Evolutionary conservation across 306 rosid genomes (phyloP), one percentile per base, ranked within the genome.

Genomic region (Inga leiocalycina): DNA sequence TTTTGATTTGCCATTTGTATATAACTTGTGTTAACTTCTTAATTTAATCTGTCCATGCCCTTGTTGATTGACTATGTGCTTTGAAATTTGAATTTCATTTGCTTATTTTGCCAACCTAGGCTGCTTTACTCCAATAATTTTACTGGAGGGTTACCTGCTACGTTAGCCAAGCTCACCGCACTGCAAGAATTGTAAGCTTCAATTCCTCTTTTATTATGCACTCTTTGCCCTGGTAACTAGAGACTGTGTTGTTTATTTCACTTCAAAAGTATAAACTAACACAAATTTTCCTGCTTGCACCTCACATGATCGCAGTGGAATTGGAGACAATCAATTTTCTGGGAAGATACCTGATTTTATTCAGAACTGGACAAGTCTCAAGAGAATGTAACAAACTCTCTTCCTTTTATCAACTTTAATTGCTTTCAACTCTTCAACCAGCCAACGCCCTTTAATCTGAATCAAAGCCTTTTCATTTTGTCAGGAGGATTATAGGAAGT

Each of bases 271-370:
- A 17, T 62, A 11, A 62, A 67, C 39, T 51, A 48, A 19, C 27
- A 0, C 2, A 32, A 14, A 24, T 51, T 30, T 46, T 61, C 3
- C 4, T 17, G 8, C 59, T 70, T 70, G 27, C 54, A 15, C 6
- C 17, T 15, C 4, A 52, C 20, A 37, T 14, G 24, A 71, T 85
- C 87, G 89, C 87, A 94, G 98, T 57, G 90, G 88, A 77, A 48
- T 92, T 37, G 65, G 87, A 4, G 97, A 88, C 76, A 88, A 81
- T 65, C 81, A 78, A 9, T 89, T 94, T 74, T 79, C 86, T 22
- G 98, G 98, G 48, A 82, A 81, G 77, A 92, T 92, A 86, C 98
- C 95, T 32, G 54, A 79, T 75, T 92, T 92, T 80, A 91, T 94
- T 49, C 85, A 77, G 80, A 88, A 76, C 9, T 94, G 92, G 97